A percentile compares a stretch with the other conserved stretches of the same genome.
Evolutionary conservation across 78 protist genomes (phyloP).

Genomic region (Chrysochromulina parva): DNA sequence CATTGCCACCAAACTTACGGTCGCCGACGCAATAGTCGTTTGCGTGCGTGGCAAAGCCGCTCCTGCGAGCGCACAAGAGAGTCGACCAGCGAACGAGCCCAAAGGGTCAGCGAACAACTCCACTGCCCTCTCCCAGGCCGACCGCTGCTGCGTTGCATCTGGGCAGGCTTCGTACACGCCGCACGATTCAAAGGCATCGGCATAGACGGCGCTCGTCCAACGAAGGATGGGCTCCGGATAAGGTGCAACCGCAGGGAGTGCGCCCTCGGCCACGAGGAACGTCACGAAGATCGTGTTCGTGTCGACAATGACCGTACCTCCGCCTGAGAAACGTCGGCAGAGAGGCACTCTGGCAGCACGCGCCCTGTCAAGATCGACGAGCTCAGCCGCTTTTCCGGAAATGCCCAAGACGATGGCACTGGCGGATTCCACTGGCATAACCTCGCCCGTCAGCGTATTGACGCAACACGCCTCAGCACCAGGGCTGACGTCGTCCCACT

Average conservation of each 20-base stretch:
- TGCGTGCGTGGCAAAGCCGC: neutral
- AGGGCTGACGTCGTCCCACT: neutral
- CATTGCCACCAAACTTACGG: slow-evolving; percentile 16
- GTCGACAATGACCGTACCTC: neutral
- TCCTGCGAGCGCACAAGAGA: too few species aligned
- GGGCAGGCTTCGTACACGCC: neutral
- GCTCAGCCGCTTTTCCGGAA: neutral
- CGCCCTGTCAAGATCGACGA: neutral
- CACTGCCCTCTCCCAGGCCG: too few species aligned
- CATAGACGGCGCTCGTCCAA: neutral
- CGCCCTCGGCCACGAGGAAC: neutral
- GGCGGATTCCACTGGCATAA: neutral
- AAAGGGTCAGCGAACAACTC: too few species aligned
- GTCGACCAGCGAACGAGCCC: too few species aligned
- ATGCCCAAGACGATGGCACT: neutral
- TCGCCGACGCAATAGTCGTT: neutral
- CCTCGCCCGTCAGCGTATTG: neutral
- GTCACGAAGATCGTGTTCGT: neutral
- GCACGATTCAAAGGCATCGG: neutral
- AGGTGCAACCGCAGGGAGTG: neutral
- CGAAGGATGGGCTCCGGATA: neutral
- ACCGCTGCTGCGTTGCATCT: too few species aligned
- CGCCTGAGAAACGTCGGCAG: slow-evolving; percentile 1
- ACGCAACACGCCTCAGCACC: too few species aligned
- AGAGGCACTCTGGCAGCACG: neutral